Evolutionary conservation across 208 protist species (phyloP).

Genomic region (Acanthamoeba quina): DNA sequence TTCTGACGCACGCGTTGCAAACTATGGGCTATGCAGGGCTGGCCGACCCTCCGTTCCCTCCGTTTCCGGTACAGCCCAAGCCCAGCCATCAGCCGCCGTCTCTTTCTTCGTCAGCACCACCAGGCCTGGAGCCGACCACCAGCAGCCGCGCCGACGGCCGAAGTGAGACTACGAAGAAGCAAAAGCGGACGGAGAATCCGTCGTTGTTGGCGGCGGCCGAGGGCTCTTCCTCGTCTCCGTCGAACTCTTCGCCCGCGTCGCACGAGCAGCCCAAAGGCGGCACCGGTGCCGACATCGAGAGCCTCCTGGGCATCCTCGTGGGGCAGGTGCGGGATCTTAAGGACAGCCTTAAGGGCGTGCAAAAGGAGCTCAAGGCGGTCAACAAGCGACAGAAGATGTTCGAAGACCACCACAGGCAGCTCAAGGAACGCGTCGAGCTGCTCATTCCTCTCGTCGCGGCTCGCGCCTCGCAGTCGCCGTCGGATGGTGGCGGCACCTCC

Average conservation of each 20-base stretch:
- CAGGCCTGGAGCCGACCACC: not conserved
- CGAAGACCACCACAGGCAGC: slow-evolving; percentile 32
- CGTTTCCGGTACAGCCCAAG: not conserved
- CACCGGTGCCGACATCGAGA: not conserved
- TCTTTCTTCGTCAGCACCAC: not conserved
- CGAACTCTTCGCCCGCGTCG: not conserved
- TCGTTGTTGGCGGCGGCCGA: not conserved
- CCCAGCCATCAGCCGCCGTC: not conserved
- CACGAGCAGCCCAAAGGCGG: not conserved
- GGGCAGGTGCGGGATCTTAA: slow-evolving; percentile 24
- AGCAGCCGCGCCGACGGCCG: not conserved
- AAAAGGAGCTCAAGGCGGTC: slow-evolving; percentile 25
- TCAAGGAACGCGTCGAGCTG: not conserved
- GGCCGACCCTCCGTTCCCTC: not conserved
- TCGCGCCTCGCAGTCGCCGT: not conserved
- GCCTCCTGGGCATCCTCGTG: slow-evolving; percentile 34
- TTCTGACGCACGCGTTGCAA: too few species aligned
- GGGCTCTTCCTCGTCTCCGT: not conserved
- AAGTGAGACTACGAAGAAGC: not conserved
- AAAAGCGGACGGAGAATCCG: not conserved
- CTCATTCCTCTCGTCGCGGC: not conserved
- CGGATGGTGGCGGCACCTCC: not conserved
- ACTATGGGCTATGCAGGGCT: not conserved
- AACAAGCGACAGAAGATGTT: slow-evolving; percentile 47
- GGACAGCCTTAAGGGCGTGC: slow-evolving; percentile 6